Base-by-base conservation (phyloP, 371 early-diverging fungal genomes). In the Mortierella sp. region DNA sequence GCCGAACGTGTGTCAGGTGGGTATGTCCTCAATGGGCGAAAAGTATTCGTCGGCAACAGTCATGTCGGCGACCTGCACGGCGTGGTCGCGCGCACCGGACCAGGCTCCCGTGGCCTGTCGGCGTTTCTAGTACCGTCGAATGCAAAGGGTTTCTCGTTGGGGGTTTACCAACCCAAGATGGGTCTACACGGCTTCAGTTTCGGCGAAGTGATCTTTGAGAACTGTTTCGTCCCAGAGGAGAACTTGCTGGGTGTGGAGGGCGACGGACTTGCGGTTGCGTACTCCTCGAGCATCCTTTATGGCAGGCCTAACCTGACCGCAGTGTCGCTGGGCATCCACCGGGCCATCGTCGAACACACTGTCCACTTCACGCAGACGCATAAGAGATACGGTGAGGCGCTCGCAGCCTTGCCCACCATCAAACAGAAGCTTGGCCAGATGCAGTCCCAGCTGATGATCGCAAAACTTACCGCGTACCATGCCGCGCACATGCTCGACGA, bases 341-440 rank as follows among this genome's bases (percentile, higher is more conserved):
- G 15, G 48, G 48, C 48, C 48, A 47, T 47, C 48, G 48, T 47
- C 48, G 48, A 47, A 4, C 48, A 47, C 19, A 47, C 48, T 19
- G 48, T 47, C 48, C 48, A 47, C 48, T 47, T 47, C 48, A 47
- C 48, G 19, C 48, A 47, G 48, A 47, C 48, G 48, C 48, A 47
- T 47, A 19, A 16, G 19, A 47, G 48, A 47, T 47, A 47, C 48
- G 48, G 48, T 16, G 15, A 47, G 48, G 15, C 48, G 48, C 48
- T 47, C 48, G 11, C 48, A 1, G 15, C 5, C 19, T 47, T 47
- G 48, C 48, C 48, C 48, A 47, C 48, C 8, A 47, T 47, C 48
- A 47, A 47, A 47, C 48, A 47, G 48, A 47, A 47, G 8, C 48
- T 47, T 19, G 48, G 48, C 19, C 48, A 47, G 8, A 47, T 47